Evolutionary conservation across 139 green algal species (phyloP).

Genomic region (Pleodorina starrii): DNA sequence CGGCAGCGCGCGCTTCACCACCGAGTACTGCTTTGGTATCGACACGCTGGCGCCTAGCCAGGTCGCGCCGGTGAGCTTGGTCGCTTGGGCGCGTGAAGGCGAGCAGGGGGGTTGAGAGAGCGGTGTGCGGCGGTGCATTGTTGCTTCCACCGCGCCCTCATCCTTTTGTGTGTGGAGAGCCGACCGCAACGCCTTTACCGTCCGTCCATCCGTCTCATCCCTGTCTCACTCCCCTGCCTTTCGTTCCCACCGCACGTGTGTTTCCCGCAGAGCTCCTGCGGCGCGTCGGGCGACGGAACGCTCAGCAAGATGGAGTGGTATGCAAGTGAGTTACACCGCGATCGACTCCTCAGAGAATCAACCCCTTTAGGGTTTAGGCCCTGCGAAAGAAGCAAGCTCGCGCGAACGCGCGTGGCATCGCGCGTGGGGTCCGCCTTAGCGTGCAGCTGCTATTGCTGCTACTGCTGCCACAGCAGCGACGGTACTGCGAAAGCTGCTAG

Average conservation of each 20-base stretch:
- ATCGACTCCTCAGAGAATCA: neutral
- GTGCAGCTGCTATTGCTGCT: no score
- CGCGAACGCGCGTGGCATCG: neutral
- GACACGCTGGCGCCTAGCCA: neutral
- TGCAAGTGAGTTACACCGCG: neutral
- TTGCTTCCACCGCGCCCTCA: no score
- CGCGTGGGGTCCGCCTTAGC: no score
- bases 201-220: neutral
- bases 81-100: no score
- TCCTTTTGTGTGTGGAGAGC: no score
- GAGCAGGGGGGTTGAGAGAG: no score
- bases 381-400: no score
- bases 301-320: neutral
- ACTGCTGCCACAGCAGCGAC: neutral
- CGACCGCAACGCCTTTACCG: no score
- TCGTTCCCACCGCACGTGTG: neutral
- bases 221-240: neutral
- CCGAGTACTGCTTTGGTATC: neutral
- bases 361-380: neutral
- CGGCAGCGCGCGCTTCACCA: no score
- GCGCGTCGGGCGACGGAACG: neutral
- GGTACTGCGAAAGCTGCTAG: neutral
- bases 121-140: no score
- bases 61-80: neutral
- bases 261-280: neutral